Conservation (phyloP, 139 green algal species). For the Medakamo hakoo region DNA sequence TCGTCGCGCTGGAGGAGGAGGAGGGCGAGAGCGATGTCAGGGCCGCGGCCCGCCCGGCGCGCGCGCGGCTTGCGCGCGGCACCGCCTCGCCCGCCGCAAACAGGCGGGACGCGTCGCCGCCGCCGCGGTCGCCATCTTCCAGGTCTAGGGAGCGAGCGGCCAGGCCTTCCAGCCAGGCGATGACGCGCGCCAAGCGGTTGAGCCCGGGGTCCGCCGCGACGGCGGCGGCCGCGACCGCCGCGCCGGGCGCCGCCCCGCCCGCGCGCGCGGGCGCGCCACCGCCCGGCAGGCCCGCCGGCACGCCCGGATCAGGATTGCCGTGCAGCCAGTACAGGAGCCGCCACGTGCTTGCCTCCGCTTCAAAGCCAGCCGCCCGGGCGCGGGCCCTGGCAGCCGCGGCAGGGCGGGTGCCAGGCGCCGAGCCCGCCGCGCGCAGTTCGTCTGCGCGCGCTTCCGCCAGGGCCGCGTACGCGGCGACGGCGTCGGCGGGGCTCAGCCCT, state of each 20-base stretch:
- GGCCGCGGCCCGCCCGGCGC: no score
- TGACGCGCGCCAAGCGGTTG: conserved; percentile 6
- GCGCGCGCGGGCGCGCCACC: background rate
- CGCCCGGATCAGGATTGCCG: background rate
- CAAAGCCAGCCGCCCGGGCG: background rate
- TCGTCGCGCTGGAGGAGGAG: no score
- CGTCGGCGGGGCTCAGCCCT: no score
- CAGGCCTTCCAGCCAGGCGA: conserved; percentile 10
- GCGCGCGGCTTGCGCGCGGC: background rate
- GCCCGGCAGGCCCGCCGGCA: background rate
- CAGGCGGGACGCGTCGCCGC: background rate
- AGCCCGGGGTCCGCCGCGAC: background rate
- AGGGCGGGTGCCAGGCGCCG: no score
- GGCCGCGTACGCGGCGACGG: background rate
- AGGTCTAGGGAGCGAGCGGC: background rate
- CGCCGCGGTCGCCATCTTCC: background rate
- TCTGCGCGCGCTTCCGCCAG: background rate
- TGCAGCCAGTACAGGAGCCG: conserved; percentile 3
- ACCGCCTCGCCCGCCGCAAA: background rate
- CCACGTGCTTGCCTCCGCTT: conserved; percentile 7
- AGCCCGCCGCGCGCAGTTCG: background rate
- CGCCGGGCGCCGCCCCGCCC: background rate
- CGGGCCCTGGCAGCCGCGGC: no score
- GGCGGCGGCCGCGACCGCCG: background rate
- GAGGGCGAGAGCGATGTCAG: no score